Percentiles rank a stretch among this genome's conserved stretches.
These are phyloP conservation scores for Microcyclospora tardicrescens DNA, from an alignment of 2,329 filamentous ascomycete genomes.

Conservation along the genomic window DNA sequence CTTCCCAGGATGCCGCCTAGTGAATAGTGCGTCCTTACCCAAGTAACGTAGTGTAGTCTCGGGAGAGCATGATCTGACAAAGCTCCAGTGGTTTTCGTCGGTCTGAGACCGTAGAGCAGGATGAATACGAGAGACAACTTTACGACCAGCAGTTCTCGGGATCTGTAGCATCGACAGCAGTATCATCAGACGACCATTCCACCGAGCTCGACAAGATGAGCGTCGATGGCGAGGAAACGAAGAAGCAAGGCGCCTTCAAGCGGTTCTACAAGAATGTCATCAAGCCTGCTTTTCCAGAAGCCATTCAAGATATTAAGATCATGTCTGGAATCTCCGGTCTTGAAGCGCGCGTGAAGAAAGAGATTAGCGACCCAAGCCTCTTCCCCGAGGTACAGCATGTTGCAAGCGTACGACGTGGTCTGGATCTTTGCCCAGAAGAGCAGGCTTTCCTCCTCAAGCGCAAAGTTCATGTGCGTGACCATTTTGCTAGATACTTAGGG, in stretches of 20 bases:
- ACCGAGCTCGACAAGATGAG: constrained; percentile 3
- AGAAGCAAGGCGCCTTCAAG: constrained; percentile 7
- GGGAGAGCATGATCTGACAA: too few relatives aligned
- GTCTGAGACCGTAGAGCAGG: constrained; percentile 3
- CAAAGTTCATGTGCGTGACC: constrained; percentile 13
- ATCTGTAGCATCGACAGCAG: too few relatives aligned
- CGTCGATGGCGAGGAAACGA: constrained; percentile 2
- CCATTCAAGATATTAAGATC: constrained; percentile 17
- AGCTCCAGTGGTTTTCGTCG: not conserved
- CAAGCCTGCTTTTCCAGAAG: constrained; percentile 16
- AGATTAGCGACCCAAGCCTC: constrained; percentile 14
- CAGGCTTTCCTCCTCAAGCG: constrained; percentile 13
- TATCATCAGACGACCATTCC: constrained; percentile 1
- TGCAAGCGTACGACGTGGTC: constrained; percentile 18
- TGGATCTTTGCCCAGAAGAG: constrained; percentile 19
- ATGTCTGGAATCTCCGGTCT: constrained; percentile 15
- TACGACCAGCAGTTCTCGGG: constrained; percentile 3
- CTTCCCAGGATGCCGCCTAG: too few relatives aligned
- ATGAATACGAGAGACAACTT: constrained; percentile 4
- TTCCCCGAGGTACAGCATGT: constrained; percentile 19
- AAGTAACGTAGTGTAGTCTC: too few relatives aligned
- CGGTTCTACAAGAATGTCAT: constrained; percentile 13
- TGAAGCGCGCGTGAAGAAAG: constrained; percentile 16
- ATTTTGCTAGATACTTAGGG: constrained; percentile 21
- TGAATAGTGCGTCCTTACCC: too few relatives aligned